Evolutionary conservation across 495 filamentous ascomycete genomes (phyloP).

Genomic region (Tuber brumale): DNA sequence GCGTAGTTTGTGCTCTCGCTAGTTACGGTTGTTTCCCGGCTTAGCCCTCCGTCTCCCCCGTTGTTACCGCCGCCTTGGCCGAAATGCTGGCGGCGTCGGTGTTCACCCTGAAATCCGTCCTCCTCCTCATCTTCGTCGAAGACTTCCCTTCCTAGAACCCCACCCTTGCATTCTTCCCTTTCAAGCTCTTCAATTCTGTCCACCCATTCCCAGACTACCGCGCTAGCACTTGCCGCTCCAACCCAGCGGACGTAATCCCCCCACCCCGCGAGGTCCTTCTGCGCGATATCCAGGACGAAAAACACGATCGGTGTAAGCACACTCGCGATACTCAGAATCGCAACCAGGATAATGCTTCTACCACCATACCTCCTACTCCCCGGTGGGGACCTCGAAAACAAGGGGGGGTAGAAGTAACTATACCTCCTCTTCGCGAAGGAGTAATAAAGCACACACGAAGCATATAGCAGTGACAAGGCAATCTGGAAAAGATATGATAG

Average conservation of each 20-base stretch:
- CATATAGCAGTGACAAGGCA: constrained; percentile 80
- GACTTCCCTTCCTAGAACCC: constrained; percentile 85
- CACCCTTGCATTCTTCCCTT: constrained; percentile 91
- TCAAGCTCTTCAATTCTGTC: constrained; percentile 96
- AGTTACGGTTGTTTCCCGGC: constrained; percentile 24
- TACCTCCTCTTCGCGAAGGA: constrained; percentile 84
- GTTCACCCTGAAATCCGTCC: constrained; percentile 21
- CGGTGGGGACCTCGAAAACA: constrained; percentile 26
- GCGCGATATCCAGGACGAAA: constrained; percentile 87
- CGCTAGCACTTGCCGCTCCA: constrained; percentile 88
- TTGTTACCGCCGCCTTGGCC: background rate
- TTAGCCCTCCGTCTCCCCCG: constrained; percentile 14
- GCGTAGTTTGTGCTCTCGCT: constrained; percentile 28
- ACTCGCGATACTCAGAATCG: constrained; percentile 66
- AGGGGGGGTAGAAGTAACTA: constrained; percentile 74
- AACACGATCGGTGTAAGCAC: constrained; percentile 90
- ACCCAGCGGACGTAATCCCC: constrained; percentile 98
- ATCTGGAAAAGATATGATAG: constrained; percentile 91
- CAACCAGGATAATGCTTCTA: constrained; percentile 83
- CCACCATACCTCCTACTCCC: constrained; percentile 49
- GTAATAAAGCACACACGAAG: constrained; percentile 94
- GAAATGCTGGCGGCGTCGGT: background rate
- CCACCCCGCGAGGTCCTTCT: constrained; percentile 84
- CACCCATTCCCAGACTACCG: constrained; percentile 99
- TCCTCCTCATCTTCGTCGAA: constrained; percentile 83